Evolutionary conservation across 805 yeast genomes (phyloP).

Genomic region (Danielia reshetovae): DNA sequence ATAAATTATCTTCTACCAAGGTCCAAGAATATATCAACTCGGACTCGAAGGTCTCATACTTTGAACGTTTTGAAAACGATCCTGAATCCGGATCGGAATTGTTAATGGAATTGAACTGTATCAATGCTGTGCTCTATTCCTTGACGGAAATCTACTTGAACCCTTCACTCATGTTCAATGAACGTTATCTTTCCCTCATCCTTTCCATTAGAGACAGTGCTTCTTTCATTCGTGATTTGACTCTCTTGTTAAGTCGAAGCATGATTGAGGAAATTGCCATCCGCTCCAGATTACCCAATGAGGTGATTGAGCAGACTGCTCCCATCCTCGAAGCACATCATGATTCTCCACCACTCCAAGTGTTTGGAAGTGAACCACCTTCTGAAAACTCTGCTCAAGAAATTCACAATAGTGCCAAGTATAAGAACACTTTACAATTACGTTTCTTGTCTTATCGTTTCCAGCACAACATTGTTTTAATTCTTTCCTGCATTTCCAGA

Average conservation of each 20-base stretch:
- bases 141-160: conserved; percentile 56
- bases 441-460: conserved; percentile 48
- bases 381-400: conserved; percentile 25
- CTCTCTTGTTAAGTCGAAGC: conserved; percentile 46
- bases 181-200: conserved; percentile 39
- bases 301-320: conserved; percentile 42
- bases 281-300: conserved; percentile 45
- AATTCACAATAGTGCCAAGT: conserved; percentile 52
- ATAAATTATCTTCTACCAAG: conserved; percentile 25
- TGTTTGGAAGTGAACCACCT: conserved; percentile 42
- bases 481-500: conserved; percentile 42
- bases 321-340: conserved; percentile 23
- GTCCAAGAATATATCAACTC: conserved; percentile 28
- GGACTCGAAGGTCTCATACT: conserved; percentile 30
- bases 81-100: conserved; percentile 12
- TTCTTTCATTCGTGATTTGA: conserved; percentile 39
- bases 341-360: conserved; percentile 34
- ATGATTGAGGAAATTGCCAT: conserved; percentile 56
- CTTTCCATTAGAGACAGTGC: conserved; percentile 26
- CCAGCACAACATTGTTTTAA: conserved; percentile 40
- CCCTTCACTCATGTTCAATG: conserved; percentile 47
- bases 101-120: conserved; percentile 31
- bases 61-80: conserved; percentile 26
- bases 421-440: conserved; percentile 57
- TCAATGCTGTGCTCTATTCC: conserved; percentile 46